A percentile compares a stretch with the other conserved stretches of the same genome.
Conservation (phyloP, 2,329 filamentous ascomycete species). For the Trichoderma atrobrunneum region DNA sequence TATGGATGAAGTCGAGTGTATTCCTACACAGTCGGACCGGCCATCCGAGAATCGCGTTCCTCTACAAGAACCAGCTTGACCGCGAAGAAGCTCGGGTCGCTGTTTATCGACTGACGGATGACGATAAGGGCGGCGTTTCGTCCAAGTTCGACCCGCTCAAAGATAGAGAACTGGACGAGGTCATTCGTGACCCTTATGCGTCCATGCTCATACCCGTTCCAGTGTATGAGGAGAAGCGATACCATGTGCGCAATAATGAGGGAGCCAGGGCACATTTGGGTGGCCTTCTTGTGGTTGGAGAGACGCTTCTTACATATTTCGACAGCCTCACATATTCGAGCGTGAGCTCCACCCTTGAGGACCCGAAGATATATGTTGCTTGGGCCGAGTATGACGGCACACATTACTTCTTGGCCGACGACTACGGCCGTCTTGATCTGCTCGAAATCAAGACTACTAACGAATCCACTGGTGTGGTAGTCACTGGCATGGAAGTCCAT, state of each 20-base stretch:
- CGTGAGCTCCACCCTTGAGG: slow-evolving; percentile 62
- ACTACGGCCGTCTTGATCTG: slow-evolving; percentile 84
- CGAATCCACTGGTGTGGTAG: slow-evolving; percentile 61
- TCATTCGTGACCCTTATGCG: slow-evolving; percentile 54
- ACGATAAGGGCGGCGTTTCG: slow-evolving; percentile 54
- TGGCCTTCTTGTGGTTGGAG: slow-evolving; percentile 71
- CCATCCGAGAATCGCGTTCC: slow-evolving; percentile 56
- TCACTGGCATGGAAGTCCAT: slow-evolving; percentile 70
- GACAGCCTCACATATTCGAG: slow-evolving; percentile 70
- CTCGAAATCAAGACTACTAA: slow-evolving; percentile 72
- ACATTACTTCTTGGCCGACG: slow-evolving; percentile 84
- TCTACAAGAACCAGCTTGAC: slow-evolving; percentile 55
- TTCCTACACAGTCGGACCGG: slow-evolving; percentile 59
- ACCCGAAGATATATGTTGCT: slow-evolving; percentile 83
- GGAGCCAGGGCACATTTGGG: slow-evolving; percentile 58
- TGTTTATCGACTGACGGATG: slow-evolving; percentile 57
- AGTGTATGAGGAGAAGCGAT: slow-evolving; percentile 56
- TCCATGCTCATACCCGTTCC: slow-evolving; percentile 62
- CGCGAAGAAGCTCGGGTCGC: slow-evolving; percentile 54
- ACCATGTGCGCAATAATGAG: slow-evolving; percentile 56
- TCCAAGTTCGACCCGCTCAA: slow-evolving; percentile 54
- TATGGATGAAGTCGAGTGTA: slow-evolving; percentile 57
- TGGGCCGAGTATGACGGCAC: slow-evolving; percentile 84
- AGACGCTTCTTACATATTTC: slow-evolving; percentile 81
- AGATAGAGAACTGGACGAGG: slow-evolving; percentile 54